Evolutionary conservation across 768 basidiomycete species (phyloP).

Genomic region (Boletus tomentosulus): DNA sequence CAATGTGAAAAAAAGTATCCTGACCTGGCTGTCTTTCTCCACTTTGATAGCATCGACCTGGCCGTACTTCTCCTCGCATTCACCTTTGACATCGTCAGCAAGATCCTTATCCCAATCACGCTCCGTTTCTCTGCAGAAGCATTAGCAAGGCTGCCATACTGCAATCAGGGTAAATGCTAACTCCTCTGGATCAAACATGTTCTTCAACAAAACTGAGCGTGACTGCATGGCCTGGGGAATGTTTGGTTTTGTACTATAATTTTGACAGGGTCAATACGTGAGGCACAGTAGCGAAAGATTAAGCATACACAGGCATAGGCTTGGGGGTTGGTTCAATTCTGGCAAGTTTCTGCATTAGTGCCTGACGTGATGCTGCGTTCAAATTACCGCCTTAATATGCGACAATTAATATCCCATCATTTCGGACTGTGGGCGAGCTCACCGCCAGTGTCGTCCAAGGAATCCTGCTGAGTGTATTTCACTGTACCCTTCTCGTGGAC

Average conservation of each 20-base stretch:
- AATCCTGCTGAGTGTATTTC: slow-evolving; percentile 71
- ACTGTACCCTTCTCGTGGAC: slow-evolving; percentile 87
- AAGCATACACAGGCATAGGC: slow-evolving; percentile 59
- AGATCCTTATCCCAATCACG: slow-evolving; percentile 96
- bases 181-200: slow-evolving; percentile 99
- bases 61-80: slow-evolving; percentile 91
- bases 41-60: slow-evolving; percentile 83
- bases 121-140: slow-evolving; percentile 75
- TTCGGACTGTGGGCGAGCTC: slow-evolving; percentile 11
- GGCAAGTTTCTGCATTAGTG: slow-evolving; percentile 99
- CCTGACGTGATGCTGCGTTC: slow-evolving; percentile 96
- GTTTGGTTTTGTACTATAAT: slow-evolving; percentile 62
- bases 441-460: slow-evolving; percentile 90
- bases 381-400: slow-evolving; percentile 78
- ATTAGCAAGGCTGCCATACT: slow-evolving; percentile 6
- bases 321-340: slow-evolving; percentile 72
- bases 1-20: slow-evolving; percentile 18
- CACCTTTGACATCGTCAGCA: slow-evolving; percentile 92
- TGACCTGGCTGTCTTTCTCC: slow-evolving; percentile 88
- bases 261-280: slow-evolving; percentile 11
- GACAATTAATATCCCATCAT: slow-evolving; percentile 9
- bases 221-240: slow-evolving; percentile 86
- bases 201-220: slow-evolving; percentile 82
- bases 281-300: neutral
- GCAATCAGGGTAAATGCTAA: slow-evolving; percentile 36